Evolutionary conservation across 805 yeast genomes (phyloP).

Genomic region (Suhomyces sp.): DNA sequence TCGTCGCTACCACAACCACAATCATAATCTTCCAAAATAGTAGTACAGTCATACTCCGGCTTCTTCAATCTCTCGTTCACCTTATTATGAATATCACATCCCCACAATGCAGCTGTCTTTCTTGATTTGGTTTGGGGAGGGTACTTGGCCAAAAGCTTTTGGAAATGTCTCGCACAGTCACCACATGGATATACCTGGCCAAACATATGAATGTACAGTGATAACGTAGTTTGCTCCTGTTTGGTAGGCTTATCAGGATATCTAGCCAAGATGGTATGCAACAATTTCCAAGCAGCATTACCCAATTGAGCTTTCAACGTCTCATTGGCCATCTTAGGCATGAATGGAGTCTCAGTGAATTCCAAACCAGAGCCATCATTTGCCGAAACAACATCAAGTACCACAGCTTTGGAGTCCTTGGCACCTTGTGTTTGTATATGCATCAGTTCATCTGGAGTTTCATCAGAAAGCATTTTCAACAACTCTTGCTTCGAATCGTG

Average conservation of each 20-base stretch:
- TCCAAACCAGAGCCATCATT: conserved; percentile 1
- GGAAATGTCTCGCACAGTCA: conserved; percentile 93
- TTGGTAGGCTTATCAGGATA: conserved; percentile 80
- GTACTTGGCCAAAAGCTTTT: conserved; percentile 57
- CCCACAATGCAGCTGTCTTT: conserved; percentile 90
- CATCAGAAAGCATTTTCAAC: too few relatives aligned
- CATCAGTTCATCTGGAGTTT: background rate
- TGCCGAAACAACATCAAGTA: background rate
- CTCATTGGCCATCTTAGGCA: conserved; percentile 93
- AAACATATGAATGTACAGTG: conserved; percentile 66
- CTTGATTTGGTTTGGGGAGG: conserved; percentile 86
- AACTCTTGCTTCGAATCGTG: conserved; percentile 6
- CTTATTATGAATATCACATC: conserved; percentile 86
- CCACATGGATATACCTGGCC: conserved; percentile 96
- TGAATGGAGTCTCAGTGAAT: conserved; percentile 49
- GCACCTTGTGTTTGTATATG: background rate
- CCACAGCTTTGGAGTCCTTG: background rate
- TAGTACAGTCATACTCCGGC: conserved; percentile 77
- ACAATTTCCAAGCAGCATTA: conserved; percentile 82
- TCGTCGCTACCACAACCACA: conserved; percentile 92
- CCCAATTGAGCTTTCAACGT: conserved; percentile 83
- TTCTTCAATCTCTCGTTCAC: conserved; percentile 75
- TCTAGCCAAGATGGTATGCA: conserved; percentile 89
- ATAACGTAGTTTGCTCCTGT: conserved; percentile 62
- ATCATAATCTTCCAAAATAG: conserved; percentile 84